Base-by-base conservation (phyloP, 2,329 filamentous ascomycete species). In the Colletotrichum lentis region DNA sequence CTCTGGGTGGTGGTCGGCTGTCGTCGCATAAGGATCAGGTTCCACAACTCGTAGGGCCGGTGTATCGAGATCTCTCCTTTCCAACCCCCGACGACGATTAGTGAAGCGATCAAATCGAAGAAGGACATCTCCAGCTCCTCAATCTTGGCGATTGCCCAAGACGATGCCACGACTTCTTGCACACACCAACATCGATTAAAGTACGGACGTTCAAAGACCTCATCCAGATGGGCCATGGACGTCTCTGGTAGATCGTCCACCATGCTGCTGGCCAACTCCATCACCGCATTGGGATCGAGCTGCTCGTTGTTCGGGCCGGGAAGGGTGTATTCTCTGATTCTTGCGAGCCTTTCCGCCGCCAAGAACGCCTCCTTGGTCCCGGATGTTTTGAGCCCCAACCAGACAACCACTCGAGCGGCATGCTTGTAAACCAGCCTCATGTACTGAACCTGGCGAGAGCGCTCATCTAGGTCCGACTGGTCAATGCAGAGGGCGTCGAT, bases 401-500 rank as follows among this genome's bases (percentile, higher is more conserved):
- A 69, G 14, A 62, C 63, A 27, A 62, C 27, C 27, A 69, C 67
- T 18, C 22, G 56, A 3, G 57, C 37, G 24, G 67, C 67, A 31
- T 67, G 27, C 24, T 62, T 69, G 2, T 67, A 69, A 10, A 67
- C 63, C 18, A 69, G 53, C n/a, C 56, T 53, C 63, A 69, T 69
- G 56, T 63, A 57, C 39, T 69, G 67, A 14, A 69, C 63, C 57
- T 55, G 63, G 11, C 56, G 50, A 53, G 67, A 46, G n/a, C 63
- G 63, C 41, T 69, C 57, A 20, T 62, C 52, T 27, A 67, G 27
- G 47, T 69, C 55, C 10, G 56, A 60, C 62, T 74, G 73, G 11
- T 73, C 62, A 12, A 74, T 75, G 41, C 73, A 75, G 5, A 74
- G 60, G 5, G 72, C 72, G 55, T 75, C 73, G n/a, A 74, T 73